Conservation (phyloP, 1,284 basidiomycete species). For the Wolfiporia cocos region DNA sequence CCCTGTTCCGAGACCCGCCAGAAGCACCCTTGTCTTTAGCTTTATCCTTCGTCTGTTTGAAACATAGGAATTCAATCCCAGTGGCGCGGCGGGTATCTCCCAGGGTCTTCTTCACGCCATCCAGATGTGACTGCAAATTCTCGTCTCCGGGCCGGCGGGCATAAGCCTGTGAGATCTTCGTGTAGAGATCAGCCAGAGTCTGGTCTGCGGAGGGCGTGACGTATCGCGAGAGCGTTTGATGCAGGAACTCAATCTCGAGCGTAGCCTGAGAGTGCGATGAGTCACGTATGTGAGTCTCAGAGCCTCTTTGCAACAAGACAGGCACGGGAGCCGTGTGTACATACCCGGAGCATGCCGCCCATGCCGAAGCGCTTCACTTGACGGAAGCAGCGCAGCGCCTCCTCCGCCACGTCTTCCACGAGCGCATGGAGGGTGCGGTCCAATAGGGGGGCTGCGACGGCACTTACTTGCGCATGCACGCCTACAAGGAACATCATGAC, state of each 20-base stretch:
- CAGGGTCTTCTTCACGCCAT: slow-evolving; percentile 87
- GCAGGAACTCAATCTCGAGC: slow-evolving; percentile 97
- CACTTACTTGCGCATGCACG: slow-evolving; percentile 87
- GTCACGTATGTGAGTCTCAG: slow-evolving; percentile 1
- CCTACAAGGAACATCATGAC: slow-evolving; percentile 85
- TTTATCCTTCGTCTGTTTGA: slow-evolving; percentile 57
- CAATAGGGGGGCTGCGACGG: slow-evolving; percentile 73
- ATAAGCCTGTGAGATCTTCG: slow-evolving; percentile 91
- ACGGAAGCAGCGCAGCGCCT: slow-evolving; percentile 80
- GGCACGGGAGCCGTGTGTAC: slow-evolving; percentile 23
- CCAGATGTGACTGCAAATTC: slow-evolving; percentile 82
- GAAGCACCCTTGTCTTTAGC: slow-evolving; percentile 18
- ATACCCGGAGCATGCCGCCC: slow-evolving; percentile 95
- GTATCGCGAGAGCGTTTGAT: slow-evolving; percentile 89
- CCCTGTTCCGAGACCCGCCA: slow-evolving; percentile 10
- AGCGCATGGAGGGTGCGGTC: slow-evolving; percentile 79
- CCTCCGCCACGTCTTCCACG: slow-evolving; percentile 78
- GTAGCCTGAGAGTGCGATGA: slow-evolving; percentile 62
- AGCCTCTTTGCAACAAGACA: neutral
- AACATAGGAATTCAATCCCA: slow-evolving; percentile 93
- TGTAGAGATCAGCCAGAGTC: slow-evolving; percentile 87
- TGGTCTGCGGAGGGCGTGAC: slow-evolving; percentile 78
- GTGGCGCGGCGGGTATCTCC: slow-evolving; percentile 86
- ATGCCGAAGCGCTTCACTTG: slow-evolving; percentile 89
- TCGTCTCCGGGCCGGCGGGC: slow-evolving; percentile 74